phyloP scores from a whole-genome alignment of 208 protist genomes.

The Trypanosoma platydactyli region DNA sequence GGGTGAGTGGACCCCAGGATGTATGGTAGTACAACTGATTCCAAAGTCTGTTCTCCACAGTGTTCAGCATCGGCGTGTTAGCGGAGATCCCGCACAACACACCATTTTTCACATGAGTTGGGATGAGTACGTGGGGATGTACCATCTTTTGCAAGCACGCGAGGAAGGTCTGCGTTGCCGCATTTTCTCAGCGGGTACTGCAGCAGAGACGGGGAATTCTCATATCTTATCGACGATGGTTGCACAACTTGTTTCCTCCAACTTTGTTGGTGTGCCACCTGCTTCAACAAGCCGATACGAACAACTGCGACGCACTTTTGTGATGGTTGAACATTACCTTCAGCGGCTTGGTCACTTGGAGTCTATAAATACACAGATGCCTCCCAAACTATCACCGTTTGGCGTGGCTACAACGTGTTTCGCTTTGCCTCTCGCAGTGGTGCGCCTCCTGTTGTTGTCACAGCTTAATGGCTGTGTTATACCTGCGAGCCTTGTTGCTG shows the following conservation, averaged over 20 bases:
- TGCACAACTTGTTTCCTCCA: slow-evolving; percentile 29
- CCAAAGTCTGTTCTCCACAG: slow-evolving; percentile 79
- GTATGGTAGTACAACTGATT: slow-evolving; percentile 84
- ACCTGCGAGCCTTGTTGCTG: slow-evolving; percentile 60
- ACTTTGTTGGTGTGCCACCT: slow-evolving; percentile 54
- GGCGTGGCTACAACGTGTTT: slow-evolving; percentile 52
- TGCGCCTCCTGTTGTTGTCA: slow-evolving; percentile 51
- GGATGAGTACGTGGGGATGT: slow-evolving; percentile 66
- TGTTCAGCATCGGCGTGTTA: slow-evolving; percentile 64
- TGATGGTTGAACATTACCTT: slow-evolving; percentile 52
- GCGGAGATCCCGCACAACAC: slow-evolving; percentile 66
- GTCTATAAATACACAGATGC: neutral
- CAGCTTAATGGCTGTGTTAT: slow-evolving; percentile 46
- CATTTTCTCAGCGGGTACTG: neutral
- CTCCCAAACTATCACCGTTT: slow-evolving; percentile 36
- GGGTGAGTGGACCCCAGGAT: slow-evolving; percentile 7
- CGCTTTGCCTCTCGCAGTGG: slow-evolving; percentile 42
- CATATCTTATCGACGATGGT: slow-evolving; percentile 25
- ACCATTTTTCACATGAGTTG: slow-evolving; percentile 64
- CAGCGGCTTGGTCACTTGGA: slow-evolving; percentile 53
- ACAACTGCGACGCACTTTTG: slow-evolving; percentile 49
- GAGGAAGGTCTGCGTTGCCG: slow-evolving; percentile 46
- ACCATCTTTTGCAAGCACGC: slow-evolving; percentile 67
- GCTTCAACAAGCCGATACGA: slow-evolving; percentile 69
- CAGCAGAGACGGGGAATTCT: slow-evolving; percentile 1